Evolutionary conservation across 2,329 filamentous ascomycete genomes (phyloP).

Genomic region (Sporothrix euskadiensis): DNA sequence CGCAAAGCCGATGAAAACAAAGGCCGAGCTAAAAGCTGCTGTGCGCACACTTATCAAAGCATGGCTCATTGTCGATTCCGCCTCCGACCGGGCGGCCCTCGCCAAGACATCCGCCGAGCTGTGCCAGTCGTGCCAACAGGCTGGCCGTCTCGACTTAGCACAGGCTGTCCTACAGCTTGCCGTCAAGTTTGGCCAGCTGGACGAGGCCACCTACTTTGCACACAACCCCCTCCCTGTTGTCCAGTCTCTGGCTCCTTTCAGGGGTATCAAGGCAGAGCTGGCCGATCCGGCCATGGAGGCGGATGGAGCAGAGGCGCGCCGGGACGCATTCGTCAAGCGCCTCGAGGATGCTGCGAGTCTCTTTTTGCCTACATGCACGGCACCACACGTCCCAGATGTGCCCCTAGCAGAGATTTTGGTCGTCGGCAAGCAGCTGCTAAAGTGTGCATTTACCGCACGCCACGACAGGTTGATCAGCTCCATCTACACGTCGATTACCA

Average conservation of each 20-base stretch:
- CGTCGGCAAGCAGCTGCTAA: slow-evolving; percentile 38
- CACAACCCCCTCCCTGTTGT: slow-evolving; percentile 43
- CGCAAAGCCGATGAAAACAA: neutral
- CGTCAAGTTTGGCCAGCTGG: slow-evolving; percentile 36
- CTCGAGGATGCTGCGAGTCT: slow-evolving; percentile 24
- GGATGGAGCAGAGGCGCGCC: neutral
- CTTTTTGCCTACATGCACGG: slow-evolving; percentile 23
- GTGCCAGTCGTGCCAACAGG: slow-evolving; percentile 40
- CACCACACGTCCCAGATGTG: neutral
- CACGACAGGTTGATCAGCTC: slow-evolving; percentile 33
- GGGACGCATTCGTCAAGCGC: slow-evolving; percentile 4
- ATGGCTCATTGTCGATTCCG: neutral
- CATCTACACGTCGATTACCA: slow-evolving; percentile 41
- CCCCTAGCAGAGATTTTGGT: slow-evolving; percentile 26
- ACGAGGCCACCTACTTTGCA: slow-evolving; percentile 41
- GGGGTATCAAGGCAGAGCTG: neutral
- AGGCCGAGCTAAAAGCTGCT: neutral
- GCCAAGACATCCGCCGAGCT: slow-evolving; percentile 38
- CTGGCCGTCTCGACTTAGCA: slow-evolving; percentile 39
- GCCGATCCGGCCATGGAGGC: neutral
- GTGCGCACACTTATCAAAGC: slow-evolving; percentile 1
- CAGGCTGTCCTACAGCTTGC: slow-evolving; percentile 38
- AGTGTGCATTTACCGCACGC: slow-evolving; percentile 36
- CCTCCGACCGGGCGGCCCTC: neutral
- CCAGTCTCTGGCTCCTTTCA: slow-evolving; percentile 32